Percentiles rank a stretch among this genome's conserved stretches.
Conservation (phyloP, 495 filamentous ascomycete species). For the Xylaria grammica region DNA sequence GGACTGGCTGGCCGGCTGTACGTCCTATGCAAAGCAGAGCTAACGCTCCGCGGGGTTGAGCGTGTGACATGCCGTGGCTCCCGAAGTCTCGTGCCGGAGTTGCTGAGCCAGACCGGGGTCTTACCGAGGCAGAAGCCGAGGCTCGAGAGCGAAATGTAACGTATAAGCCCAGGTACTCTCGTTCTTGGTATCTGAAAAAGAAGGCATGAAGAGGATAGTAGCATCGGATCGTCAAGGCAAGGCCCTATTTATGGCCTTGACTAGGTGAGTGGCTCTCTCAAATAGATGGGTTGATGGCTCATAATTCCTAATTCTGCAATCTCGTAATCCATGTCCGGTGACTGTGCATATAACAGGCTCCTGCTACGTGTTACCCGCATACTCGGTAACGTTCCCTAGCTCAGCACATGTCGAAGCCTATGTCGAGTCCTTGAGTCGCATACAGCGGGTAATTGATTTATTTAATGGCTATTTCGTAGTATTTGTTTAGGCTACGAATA, state of each 20-base stretch:
- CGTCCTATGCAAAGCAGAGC: constrained; percentile 4
- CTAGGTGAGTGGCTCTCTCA: background rate
- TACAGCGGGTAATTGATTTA: background rate
- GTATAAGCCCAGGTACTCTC: background rate
- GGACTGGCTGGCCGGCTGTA: background rate
- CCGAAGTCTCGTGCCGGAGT: background rate
- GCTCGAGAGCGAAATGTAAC: background rate
- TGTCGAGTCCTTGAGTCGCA: constrained; percentile 14
- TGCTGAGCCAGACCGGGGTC: background rate
- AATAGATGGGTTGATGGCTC: background rate
- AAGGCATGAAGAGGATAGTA: background rate
- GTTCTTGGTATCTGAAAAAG: background rate
- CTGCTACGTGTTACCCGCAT: too few relatives aligned
- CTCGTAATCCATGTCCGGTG: too few relatives aligned
- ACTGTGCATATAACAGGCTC: too few relatives aligned
- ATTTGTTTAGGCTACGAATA: background rate
- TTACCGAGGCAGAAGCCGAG: background rate
- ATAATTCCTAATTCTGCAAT: background rate
- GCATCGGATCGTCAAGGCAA: background rate
- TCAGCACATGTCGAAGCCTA: too few relatives aligned
- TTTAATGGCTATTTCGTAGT: background rate
- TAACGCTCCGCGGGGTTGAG: background rate
- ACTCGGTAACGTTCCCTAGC: too few relatives aligned
- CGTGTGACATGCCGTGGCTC: background rate
- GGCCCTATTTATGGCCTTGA: background rate